Percentiles rank a stretch among this genome's conserved stretches.
Conservation (phyloP, 2,329 filamentous ascomycete species). For the Diaporthe capsici region DNA sequence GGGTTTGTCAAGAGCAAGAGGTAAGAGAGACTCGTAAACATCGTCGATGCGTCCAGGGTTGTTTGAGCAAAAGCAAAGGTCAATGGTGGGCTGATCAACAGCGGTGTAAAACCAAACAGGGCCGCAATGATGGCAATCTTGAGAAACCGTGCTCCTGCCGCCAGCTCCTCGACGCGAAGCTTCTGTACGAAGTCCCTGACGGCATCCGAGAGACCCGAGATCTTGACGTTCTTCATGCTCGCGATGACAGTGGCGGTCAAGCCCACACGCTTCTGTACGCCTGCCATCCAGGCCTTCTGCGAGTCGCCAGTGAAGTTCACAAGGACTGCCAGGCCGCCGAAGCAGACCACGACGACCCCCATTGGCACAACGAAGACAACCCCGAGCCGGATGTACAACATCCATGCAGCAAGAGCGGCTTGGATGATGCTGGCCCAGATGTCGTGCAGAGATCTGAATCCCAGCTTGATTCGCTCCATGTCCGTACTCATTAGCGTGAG, state of each 20-base stretch:
- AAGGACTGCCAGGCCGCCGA: slow-evolving; percentile 41
- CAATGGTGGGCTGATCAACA: slow-evolving; percentile 54
- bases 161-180: slow-evolving; percentile 47
- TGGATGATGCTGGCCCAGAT: slow-evolving; percentile 53
- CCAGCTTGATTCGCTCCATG: slow-evolving; percentile 52
- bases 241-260: slow-evolving; percentile 47
- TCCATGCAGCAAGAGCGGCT: slow-evolving; percentile 51
- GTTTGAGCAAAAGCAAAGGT: slow-evolving; percentile 48
- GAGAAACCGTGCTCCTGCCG: slow-evolving; percentile 45
- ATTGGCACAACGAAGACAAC: slow-evolving; percentile 51
- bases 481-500: slow-evolving; percentile 57
- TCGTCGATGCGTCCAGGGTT: slow-evolving; percentile 46
- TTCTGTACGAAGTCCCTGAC: slow-evolving; percentile 47
- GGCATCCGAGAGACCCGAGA: slow-evolving; percentile 50
- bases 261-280: slow-evolving; percentile 49
- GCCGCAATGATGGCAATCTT: slow-evolving; percentile 46
- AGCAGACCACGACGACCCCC: slow-evolving; percentile 47
- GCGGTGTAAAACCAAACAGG: slow-evolving; percentile 51
- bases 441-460: slow-evolving; percentile 51
- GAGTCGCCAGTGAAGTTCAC: slow-evolving; percentile 44
- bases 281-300: slow-evolving; percentile 50
- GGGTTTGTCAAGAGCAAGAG: slow-evolving; percentile 53
- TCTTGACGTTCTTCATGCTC: slow-evolving; percentile 49
- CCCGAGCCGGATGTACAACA: slow-evolving; percentile 52
- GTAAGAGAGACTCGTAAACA: slow-evolving; percentile 53